Percentiles rank a stretch among this genome's conserved stretches.
These are phyloP conservation scores for Blastomyces parvus DNA, from an alignment of 2,329 filamentous ascomycete genomes.

Conservation along the genomic window DNA sequence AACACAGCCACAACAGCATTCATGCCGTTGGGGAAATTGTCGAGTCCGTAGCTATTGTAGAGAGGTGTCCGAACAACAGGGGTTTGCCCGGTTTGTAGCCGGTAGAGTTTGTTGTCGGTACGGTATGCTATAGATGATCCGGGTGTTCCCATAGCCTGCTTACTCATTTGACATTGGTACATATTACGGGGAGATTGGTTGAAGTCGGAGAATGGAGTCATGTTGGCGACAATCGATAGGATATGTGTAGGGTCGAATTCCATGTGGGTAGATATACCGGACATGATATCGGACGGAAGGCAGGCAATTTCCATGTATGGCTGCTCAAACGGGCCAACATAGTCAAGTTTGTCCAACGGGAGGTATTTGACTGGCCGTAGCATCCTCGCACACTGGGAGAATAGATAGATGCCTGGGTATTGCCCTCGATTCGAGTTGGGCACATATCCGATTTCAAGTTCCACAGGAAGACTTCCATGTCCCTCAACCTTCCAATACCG, in stretches of 20 bases:
- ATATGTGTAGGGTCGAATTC: constrained; percentile 95
- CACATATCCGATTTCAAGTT: constrained; percentile 87
- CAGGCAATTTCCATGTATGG: constrained; percentile 97
- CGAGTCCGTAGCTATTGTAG: constrained; percentile 91
- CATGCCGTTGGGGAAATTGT: constrained; percentile 95
- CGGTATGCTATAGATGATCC: constrained; percentile 74
- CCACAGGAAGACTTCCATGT: constrained; percentile 64
- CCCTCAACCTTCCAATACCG: constrained; percentile 94
- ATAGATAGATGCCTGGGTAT: constrained; percentile 92
- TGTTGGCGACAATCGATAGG: constrained; percentile 92
- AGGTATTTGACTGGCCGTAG: constrained; percentile 87
- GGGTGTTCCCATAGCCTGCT: constrained; percentile 97
- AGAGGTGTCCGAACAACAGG: constrained; percentile 84
- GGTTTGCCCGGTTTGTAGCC: constrained; percentile 89
- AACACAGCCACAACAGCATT: constrained; percentile 97
- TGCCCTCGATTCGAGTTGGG: constrained; percentile 84
- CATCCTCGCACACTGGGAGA: constrained; percentile 77
- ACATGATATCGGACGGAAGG: constrained; percentile 73
- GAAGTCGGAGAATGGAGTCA: constrained; percentile 97
- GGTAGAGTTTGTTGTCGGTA: constrained; percentile 95
- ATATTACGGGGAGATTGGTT: constrained; percentile 98
- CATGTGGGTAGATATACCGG: constrained; percentile 86
- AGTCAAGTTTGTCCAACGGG: constrained; percentile 74
- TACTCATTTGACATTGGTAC: constrained; percentile 99
- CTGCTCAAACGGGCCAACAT: constrained; percentile 87